Evolutionary conservation across 306 rosid genomes (phyloP), one percentile per base, ranked within the genome.

Genomic region (Vachellia collinsii): DNA sequence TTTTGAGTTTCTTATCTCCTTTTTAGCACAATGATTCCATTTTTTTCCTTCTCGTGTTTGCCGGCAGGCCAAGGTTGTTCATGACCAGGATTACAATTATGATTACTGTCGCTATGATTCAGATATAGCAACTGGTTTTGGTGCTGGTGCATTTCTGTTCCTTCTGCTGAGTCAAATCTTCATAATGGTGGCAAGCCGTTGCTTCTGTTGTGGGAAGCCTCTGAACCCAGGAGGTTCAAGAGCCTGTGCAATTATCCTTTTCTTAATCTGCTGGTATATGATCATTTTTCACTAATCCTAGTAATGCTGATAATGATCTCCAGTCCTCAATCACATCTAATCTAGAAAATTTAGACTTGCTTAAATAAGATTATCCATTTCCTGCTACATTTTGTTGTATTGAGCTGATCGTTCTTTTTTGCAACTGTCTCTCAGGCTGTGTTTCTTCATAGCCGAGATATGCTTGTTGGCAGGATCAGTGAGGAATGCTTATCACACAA

Each of bases 141-240:
- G 99, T n/a, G 98, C 91, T 13, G 99, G 98, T 74, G 96, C 99
- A 76, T 92, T 96, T 80, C 84, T 96, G 73, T 91, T 93, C 85
- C 93, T 93, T 79, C 3, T 96, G 94, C 81, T 82, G 23, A 83
- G 97, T 82, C 98, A 96, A 83, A 56, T 85, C 79, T 42, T 91
- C 72, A 76, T 96, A 80, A 96, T 96, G 99, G 95, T 70, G 50
- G 94, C 93, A 76, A 93, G 99, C 82, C 93, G 97, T 79, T 96
- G 98, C 92, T 96, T 96, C 89, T 96, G 99, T 58, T 93, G 97
- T 1, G 98, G 99, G 41, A 92, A 96, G 86, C 77, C 99, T 72
- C 89, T 96, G 78, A 89, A 76, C 77, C 97, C 99, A 0, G 94
- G 97, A 66, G 94, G 99, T 43, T 88, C 99, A 23, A 93, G 99